Percentiles rank a stretch among this genome's conserved stretches.
Conservation (phyloP, 202 grass and related monocot genomes). For the Musa balbisiana region DNA sequence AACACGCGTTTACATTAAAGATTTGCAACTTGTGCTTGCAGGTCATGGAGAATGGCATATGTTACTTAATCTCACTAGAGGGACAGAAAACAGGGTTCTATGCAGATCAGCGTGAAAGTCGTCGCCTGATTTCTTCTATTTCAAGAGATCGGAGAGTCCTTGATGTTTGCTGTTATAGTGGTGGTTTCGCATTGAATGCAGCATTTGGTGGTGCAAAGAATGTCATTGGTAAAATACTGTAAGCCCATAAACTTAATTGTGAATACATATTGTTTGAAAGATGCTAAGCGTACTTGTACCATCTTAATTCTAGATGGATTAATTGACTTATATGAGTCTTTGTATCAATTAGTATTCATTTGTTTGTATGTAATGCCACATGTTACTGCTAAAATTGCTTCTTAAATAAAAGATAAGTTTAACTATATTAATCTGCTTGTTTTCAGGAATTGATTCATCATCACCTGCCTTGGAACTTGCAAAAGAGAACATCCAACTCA, state of each 20-base stretch:
- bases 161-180: slow-evolving; percentile 89
- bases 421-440: slow-evolving; percentile 13
- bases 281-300: background rate
- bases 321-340: background rate
- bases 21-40: slow-evolving; percentile 18
- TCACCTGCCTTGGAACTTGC: slow-evolving; percentile 72
- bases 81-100: slow-evolving; percentile 99
- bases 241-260: slow-evolving; percentile 33
- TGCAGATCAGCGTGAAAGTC: slow-evolving; percentile 84
- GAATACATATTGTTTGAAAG: too few relatives aligned
- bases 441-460: slow-evolving; percentile 94
- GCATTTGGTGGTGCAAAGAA: slow-evolving; percentile 54
- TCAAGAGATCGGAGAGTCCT: slow-evolving; percentile 64
- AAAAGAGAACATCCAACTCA: slow-evolving; percentile 74
- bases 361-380: background rate
- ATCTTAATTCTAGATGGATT: background rate
- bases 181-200: slow-evolving; percentile 78
- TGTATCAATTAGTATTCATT: background rate
- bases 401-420: background rate
- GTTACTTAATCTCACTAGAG: slow-evolving; percentile 69
- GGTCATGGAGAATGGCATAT: slow-evolving; percentile 78
- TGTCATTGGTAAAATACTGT: slow-evolving; percentile 77
- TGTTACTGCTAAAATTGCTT: background rate
- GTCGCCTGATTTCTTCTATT: slow-evolving; percentile 55
- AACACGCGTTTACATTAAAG: background rate